These are phyloP conservation scores for Curvularia sp. DNA, from an alignment of 2,329 filamentous ascomycete species.

Conservation along the genomic window DNA sequence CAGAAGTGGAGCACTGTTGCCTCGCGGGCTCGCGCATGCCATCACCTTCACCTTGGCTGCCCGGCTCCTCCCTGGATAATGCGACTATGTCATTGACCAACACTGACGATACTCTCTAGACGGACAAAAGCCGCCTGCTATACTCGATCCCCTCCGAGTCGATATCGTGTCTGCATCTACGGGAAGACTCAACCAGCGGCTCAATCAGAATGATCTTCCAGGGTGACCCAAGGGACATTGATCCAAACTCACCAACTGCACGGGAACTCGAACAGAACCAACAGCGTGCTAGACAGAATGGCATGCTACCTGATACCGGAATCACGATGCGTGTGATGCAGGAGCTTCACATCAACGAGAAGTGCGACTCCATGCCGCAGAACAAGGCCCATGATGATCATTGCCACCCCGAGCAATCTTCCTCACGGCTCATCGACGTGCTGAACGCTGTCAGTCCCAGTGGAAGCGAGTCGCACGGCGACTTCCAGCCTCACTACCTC, in stretches of 20 bases:
- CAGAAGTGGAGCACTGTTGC: slow-evolving; percentile 12
- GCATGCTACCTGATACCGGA: slow-evolving; percentile 12
- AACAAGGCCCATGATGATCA: slow-evolving; percentile 6
- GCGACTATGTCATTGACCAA: neutral
- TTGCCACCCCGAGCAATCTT: slow-evolving; percentile 31
- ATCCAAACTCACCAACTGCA: slow-evolving; percentile 23
- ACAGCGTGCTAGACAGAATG: slow-evolving; percentile 6
- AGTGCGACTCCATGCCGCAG: neutral
- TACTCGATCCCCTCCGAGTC: slow-evolving; percentile 27
- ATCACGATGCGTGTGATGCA: slow-evolving; percentile 29
- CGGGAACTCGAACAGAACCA: slow-evolving; percentile 14
- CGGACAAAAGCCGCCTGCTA: slow-evolving; percentile 33
- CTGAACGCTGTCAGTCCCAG: slow-evolving; percentile 31
- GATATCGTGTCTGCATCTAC: slow-evolving; percentile 8
- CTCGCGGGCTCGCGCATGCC: slow-evolving; percentile 4
- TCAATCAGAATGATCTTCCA: slow-evolving; percentile 39
- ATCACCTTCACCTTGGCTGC: slow-evolving; percentile 16
- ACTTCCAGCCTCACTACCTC: slow-evolving; percentile 31
- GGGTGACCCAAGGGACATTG: slow-evolving; percentile 32
- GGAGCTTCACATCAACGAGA: slow-evolving; percentile 27
- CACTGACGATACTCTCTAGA: slow-evolving; percentile 30
- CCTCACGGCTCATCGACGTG: slow-evolving; percentile 41
- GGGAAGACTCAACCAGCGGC: slow-evolving; percentile 24
- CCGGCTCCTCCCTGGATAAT: slow-evolving; percentile 1
- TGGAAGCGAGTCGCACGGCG: slow-evolving; percentile 21